Evolutionary conservation across 441 rosid species (phyloP).

Genomic region (Pelargonium myrrhifolium): DNA sequence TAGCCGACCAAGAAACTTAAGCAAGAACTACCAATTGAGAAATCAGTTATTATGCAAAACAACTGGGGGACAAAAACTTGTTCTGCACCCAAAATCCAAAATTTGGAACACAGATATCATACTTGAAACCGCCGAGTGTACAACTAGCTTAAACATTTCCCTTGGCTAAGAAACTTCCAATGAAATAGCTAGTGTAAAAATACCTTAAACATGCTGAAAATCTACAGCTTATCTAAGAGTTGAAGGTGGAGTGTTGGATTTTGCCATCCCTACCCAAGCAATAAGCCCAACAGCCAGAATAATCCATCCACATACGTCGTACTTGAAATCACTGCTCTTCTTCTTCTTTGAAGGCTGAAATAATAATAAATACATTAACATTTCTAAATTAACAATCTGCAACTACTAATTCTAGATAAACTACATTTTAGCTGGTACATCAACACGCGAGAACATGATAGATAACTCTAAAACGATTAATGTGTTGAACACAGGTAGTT

Average conservation of each 20-base stretch:
- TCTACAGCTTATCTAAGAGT: constrained; percentile 17
- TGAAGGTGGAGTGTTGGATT: constrained; percentile 56
- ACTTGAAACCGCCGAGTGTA: neutral
- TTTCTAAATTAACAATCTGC: neutral
- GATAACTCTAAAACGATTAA: neutral
- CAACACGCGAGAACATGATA: neutral
- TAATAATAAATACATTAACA: too few species aligned
- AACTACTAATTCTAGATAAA: neutral
- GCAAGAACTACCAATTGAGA: too few species aligned
- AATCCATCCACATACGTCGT: constrained; percentile 80
- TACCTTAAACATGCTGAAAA: neutral
- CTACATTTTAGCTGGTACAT: neutral
- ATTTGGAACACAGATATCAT: neutral
- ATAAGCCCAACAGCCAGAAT: constrained; percentile 78
- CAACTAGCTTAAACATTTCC: neutral
- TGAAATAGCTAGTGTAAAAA: neutral
- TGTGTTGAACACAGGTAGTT: neutral
- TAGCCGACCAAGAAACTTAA: too few species aligned
- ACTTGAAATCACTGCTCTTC: constrained; percentile 59
- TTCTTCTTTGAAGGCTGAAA: constrained; percentile 50
- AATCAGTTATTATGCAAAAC: too few species aligned
- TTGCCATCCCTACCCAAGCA: constrained; percentile 78
- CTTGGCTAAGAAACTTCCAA: neutral
- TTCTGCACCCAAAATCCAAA: too few species aligned
- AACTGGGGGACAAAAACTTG: too few species aligned